These are phyloP conservation scores for Chrysanthemum seticuspe DNA, from an alignment of 129 eudicot genomes.

Conservation along the genomic window DNA sequence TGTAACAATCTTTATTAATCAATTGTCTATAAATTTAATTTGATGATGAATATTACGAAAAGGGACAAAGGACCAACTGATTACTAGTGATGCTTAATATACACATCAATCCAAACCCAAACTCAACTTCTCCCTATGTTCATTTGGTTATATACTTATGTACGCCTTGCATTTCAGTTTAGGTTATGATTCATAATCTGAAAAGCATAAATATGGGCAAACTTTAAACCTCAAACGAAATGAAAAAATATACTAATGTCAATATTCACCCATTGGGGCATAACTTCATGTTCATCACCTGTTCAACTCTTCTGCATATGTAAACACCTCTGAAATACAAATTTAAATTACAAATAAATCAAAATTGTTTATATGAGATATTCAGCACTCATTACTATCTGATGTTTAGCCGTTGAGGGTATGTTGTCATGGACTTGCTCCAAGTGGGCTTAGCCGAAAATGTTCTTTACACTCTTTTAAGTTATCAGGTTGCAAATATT, in stretches of 20 bases:
- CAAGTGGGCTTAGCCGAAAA: background rate
- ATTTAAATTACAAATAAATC: conserved; percentile 26
- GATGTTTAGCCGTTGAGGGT: conserved; percentile 10
- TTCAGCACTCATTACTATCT: conserved; percentile 10
- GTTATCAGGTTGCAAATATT: background rate
- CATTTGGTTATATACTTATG: no score
- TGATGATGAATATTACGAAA: no score
- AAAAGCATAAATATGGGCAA: background rate
- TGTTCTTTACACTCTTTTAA: conserved; percentile 23
- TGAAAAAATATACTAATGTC: background rate
- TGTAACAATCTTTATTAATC: no score
- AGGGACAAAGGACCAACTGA: no score
- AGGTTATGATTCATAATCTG: background rate
- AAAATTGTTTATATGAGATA: conserved; percentile 7
- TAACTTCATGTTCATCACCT: background rate
- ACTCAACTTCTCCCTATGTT: no score
- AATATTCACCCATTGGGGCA: background rate
- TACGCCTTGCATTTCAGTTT: no score
- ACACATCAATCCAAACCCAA: no score
- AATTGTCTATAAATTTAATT: no score
- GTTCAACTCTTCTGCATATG: conserved; percentile 18
- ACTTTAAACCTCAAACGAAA: background rate
- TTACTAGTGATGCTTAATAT: no score
- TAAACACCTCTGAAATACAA: conserved; percentile 9
- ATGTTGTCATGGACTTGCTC: background rate